Evolutionary conservation across 2,329 filamentous ascomycete species (phyloP).

Genomic region (Pyrenophora graminea): DNA sequence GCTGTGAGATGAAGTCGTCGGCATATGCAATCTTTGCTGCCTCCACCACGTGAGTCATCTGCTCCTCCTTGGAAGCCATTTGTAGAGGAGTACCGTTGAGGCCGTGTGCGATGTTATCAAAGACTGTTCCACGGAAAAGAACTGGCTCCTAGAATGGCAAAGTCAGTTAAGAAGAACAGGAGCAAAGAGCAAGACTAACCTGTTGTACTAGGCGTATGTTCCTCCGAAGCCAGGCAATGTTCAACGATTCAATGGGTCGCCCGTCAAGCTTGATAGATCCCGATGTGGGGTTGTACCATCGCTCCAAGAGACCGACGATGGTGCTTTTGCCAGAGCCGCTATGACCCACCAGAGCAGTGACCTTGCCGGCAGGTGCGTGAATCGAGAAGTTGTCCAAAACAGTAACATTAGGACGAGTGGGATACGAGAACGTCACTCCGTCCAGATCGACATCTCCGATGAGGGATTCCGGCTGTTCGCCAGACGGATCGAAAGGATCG

Average conservation of each 20-base stretch:
- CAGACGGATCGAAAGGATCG: conserved; percentile 15
- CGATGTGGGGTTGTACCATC: conserved; percentile 84
- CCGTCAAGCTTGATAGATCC: conserved; percentile 71
- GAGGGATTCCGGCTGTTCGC: conserved; percentile 9
- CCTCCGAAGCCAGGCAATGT: conserved; percentile 53
- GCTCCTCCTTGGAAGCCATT: conserved; percentile 65
- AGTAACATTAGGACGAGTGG: conserved; percentile 76
- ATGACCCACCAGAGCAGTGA: conserved; percentile 55
- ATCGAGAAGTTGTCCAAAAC: conserved; percentile 66
- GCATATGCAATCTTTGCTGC: conserved; percentile 81
- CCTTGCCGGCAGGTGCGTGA: conserved; percentile 59
- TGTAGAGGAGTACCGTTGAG: conserved; percentile 82
- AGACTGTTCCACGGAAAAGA: conserved; percentile 86
- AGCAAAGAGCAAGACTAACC: neutral
- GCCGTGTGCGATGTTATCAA: conserved; percentile 82
- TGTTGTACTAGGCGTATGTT: conserved; percentile 68
- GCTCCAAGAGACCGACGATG: conserved; percentile 85
- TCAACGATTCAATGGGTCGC: conserved; percentile 58
- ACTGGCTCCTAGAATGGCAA: conserved; percentile 85
- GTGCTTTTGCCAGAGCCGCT: conserved; percentile 94
- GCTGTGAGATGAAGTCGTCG: conserved; percentile 79
- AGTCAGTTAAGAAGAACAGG: neutral
- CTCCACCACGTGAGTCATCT: conserved; percentile 71
- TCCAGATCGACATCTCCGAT: conserved; percentile 66
- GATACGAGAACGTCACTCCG: conserved; percentile 88